Evolutionary conservation across 2,329 filamentous ascomycete species (phyloP), one percentile per base, ranked within the genome.

Genomic region (Pyricularia sp.): DNA sequence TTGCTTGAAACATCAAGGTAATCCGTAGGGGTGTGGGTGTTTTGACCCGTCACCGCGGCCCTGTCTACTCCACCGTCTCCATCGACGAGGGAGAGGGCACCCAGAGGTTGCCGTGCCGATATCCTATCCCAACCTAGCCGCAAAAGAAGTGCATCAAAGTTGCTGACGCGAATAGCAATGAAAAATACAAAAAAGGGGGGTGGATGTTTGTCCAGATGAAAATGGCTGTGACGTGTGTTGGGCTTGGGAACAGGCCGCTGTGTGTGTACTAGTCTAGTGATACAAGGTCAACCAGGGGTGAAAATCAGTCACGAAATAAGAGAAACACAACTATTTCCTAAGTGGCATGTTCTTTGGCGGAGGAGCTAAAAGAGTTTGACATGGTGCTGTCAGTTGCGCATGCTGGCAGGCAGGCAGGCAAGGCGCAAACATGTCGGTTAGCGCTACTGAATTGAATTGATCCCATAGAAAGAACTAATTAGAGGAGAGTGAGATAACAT

Each of bases 1-100:
- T 67, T 66, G 64, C 69, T 73, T 75, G 74, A 75, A 75, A 75
- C 74, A 73, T 71, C 73, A 73, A 74, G 58, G 7, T 26, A 61
- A 12, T 73, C 73, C 73, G 71, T 68, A 73, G 64, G 33, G 64
- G 64, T 68, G 58, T 61, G 58, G 12, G 58, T 61, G 72, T 75
- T 74, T 74, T 70, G 72, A 69, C 71, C 70, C 68, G 67, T 31
- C 33, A 66, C 36, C 23, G n/a, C 64, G 67, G 65, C 17, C 64
- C 14, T 20, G 31, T 25, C 30, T 42, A 20, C 31, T 25, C 23
- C 31, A 66, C 36, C 14, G 30, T 23, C 58, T 61, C 25, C 25
- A 25, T 12, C 3, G 9, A n/a, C 5, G 25, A 26, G 7, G 58
- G 1, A 25, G n/a, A 26, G 58, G n/a, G 10, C 10, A n/a, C 10